phyloP scores from a whole-genome alignment of 768 basidiomycete genomes.

The Inosperma sp. region DNA sequence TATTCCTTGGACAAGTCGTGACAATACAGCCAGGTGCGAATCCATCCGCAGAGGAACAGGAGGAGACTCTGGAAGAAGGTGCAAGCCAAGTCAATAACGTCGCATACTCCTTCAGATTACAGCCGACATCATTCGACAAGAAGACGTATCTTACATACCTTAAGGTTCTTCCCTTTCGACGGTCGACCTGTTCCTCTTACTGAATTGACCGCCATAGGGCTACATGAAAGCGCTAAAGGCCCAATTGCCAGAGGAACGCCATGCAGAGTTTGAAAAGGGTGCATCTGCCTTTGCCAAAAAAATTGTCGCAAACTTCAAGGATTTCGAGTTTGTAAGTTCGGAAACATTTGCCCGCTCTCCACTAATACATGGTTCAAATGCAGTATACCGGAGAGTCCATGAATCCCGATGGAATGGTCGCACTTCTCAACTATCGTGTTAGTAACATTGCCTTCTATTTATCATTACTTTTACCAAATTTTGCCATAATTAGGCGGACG shows the following conservation, averaged over 20 bases:
- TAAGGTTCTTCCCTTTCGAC: no score
- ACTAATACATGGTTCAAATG: background rate
- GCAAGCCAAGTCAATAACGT: slow-evolving; percentile 82
- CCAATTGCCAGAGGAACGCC: slow-evolving; percentile 54
- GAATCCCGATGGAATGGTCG: slow-evolving; percentile 92
- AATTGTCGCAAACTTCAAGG: slow-evolving; percentile 83
- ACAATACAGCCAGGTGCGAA: slow-evolving; percentile 80
- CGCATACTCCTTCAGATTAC: slow-evolving; percentile 86
- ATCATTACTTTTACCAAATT: background rate
- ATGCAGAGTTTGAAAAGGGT: slow-evolving; percentile 75
- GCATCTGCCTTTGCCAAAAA: slow-evolving; percentile 82
- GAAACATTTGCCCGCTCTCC: background rate
- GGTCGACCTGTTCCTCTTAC: background rate
- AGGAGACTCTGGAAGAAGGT: slow-evolving; percentile 79
- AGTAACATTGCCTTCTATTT: slow-evolving; percentile 23
- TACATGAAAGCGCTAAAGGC: slow-evolving; percentile 94
- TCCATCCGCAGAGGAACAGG: slow-evolving; percentile 83
- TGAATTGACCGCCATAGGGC: slow-evolving; percentile 37
- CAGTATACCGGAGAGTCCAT: slow-evolving; percentile 71
- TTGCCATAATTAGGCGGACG: slow-evolving; percentile 55
- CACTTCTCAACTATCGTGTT: slow-evolving; percentile 89
- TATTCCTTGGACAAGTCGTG: background rate
- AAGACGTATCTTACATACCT: slow-evolving; percentile 78
- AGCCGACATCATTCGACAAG: slow-evolving; percentile 81
- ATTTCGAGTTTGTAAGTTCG: slow-evolving; percentile 81